Evolutionary conservation across 352 stramenopile species (phyloP).

Genomic region (Globisporangium takayamanum): DNA sequence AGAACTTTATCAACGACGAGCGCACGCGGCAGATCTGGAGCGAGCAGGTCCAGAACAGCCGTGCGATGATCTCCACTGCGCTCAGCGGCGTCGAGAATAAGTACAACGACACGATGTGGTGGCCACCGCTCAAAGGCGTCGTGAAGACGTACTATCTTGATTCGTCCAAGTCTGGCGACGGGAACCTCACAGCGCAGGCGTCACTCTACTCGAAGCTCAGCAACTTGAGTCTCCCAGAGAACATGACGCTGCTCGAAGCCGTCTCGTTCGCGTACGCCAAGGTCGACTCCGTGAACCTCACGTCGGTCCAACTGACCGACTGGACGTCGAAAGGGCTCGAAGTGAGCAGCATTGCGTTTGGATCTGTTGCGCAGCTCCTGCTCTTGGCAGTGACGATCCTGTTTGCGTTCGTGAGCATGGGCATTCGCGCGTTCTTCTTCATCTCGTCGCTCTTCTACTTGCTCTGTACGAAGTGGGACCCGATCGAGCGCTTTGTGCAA

Average conservation of each 20-base stretch:
- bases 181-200: conserved; percentile 36
- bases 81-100: conserved; percentile 77
- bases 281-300: conserved; percentile 82
- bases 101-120: conserved; percentile 89
- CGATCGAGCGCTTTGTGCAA: conserved; percentile 77
- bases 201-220: conserved; percentile 49
- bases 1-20: conserved; percentile 86
- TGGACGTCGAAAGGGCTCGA: conserved; percentile 83
- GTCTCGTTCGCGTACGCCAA: conserved; percentile 76
- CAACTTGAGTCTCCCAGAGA: conserved; percentile 44
- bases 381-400: conserved; percentile 72
- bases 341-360: conserved; percentile 76
- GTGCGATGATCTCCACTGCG: conserved; percentile 72
- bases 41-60: conserved; percentile 77
- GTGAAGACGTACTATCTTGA: conserved; percentile 83
- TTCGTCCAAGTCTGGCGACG: conserved; percentile 40
- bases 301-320: conserved; percentile 76
- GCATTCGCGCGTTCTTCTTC: conserved; percentile 85
- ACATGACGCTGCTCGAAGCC: conserved; percentile 77
- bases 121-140: conserved; percentile 72
- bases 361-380: conserved; percentile 74
- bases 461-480: conserved; percentile 81
- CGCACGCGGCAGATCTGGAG: conserved; percentile 74
- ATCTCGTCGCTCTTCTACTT: conserved; percentile 85
- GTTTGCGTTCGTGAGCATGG: conserved; percentile 82